Conservation (phyloP, 225 moss, liverwort and hornwort species). For the Asterella californica region DNA sequence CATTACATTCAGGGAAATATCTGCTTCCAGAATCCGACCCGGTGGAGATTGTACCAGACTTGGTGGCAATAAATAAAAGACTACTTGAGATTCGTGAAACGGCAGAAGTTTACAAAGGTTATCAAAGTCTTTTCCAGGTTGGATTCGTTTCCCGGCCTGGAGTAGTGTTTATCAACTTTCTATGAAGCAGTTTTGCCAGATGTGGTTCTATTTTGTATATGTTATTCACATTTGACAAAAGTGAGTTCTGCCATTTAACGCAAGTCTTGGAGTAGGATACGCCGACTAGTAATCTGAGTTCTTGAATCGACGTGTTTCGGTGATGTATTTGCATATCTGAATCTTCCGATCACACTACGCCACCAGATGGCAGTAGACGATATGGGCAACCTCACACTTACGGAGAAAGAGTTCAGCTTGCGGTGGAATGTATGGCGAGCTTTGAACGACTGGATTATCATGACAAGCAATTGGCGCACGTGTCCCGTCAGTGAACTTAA, state of each 20-base stretch:
- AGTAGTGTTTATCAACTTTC: not conserved
- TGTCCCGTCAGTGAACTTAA: slow-evolving; percentile 53
- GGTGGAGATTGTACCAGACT: slow-evolving; percentile 50
- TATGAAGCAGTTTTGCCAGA: not conserved
- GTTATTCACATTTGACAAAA: not conserved
- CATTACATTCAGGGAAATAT: slow-evolving; percentile 59
- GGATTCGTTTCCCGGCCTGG: not conserved
- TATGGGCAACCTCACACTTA: slow-evolving; percentile 73
- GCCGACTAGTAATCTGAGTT: too few species aligned
- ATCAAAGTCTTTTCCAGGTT: slow-evolving; percentile 85
- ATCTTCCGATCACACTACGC: not conserved
- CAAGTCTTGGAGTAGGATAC: not conserved
- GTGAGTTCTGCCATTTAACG: too few species aligned
- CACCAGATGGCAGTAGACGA: slow-evolving; percentile 77
- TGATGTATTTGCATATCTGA: not conserved
- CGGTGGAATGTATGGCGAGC: slow-evolving; percentile 87
- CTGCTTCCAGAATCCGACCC: slow-evolving; percentile 60
- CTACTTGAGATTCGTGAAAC: slow-evolving; percentile 58
- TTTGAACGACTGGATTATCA: slow-evolving; percentile 71
- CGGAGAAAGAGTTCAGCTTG: slow-evolving; percentile 70
- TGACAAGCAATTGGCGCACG: slow-evolving; percentile 56
- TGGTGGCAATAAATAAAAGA: slow-evolving; percentile 52
- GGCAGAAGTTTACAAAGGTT: slow-evolving; percentile 63
- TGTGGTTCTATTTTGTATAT: not conserved
- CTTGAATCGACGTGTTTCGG: not conserved